phyloP scores from a whole-genome alignment of 352 stramenopile genomes.

The Phytophthora cactorum region DNA sequence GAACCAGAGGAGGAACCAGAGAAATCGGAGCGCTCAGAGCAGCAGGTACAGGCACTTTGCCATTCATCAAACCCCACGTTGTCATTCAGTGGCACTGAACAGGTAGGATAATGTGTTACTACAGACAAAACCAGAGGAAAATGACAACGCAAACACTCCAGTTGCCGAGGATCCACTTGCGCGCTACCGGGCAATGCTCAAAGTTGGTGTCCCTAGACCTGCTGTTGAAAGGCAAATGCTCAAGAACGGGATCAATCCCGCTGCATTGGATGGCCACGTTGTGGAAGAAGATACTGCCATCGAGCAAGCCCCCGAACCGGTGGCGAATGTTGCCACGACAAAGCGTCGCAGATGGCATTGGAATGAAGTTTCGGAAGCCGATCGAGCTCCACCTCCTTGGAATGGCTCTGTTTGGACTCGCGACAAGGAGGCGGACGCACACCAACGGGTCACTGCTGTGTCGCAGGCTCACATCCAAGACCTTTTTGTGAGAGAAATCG shows the following conservation, averaged over 20 bases:
- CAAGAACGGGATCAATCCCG: slow-evolving; percentile 27
- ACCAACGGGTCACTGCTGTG: slow-evolving; percentile 12
- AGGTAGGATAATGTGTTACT: not conserved
- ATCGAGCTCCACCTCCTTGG: slow-evolving; percentile 18
- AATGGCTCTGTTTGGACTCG: slow-evolving; percentile 28
- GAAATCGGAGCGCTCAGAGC: not conserved
- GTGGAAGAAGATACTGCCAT: not conserved
- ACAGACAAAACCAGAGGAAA: not conserved
- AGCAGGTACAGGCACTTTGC: not conserved
- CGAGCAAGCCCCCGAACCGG: not conserved
- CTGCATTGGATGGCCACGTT: slow-evolving; percentile 15
- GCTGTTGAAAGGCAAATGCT: slow-evolving; percentile 34
- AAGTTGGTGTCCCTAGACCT: slow-evolving; percentile 31
- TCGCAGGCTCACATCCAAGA: slow-evolving; percentile 17
- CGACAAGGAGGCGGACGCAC: slow-evolving; percentile 12
- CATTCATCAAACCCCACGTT: not conserved
- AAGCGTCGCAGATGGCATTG: slow-evolving; percentile 34
- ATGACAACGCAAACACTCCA: not conserved
- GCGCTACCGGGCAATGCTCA: slow-evolving; percentile 32
- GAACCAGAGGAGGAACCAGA: not conserved
- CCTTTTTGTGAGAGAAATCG: slow-evolving; percentile 19
- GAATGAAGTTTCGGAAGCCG: slow-evolving; percentile 16
- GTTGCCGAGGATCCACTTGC: slow-evolving; percentile 12
- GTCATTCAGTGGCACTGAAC: not conserved
- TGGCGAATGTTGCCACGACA: not conserved